Evolutionary conservation across 306 rosid species (phyloP), one percentile per base, ranked within the genome.

Genomic region (Vachellia pachyceras): DNA sequence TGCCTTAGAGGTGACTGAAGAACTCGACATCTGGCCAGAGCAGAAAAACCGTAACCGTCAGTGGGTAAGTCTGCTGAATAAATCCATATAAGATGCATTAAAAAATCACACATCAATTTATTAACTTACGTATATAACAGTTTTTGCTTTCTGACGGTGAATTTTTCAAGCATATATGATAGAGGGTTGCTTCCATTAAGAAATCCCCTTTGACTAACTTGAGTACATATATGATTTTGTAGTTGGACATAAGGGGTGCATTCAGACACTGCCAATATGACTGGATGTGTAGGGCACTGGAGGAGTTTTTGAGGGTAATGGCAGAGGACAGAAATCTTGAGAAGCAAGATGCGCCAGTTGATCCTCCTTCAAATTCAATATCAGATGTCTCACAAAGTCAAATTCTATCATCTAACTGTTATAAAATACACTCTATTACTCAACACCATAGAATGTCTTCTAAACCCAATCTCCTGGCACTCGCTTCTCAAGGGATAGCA

Each of bases 11-110:
- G 98, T 94, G 77, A 94, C 91, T 8, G 91, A 90, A 84, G 94
- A 89, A 86, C 95, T 91, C 8, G 94, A 90, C 7, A 37, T 18
- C 17, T 94, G 98, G 97, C 95, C 98, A 5, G 98, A 94, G 87
- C 84, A 88, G 82, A 85, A 79, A 61, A 89, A 89, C 77, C 94
- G 85, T 22, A 83, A 78, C 40, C 92, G 98, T 73, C 89, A 71
- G 83, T 94, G 98, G 98, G 98, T 94, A 25, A 75, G 81, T 83
- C 47, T 63, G 42, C 69, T 37, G 10, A 76, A 44, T 8, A 46
- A 83, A 41, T 63, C 9, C 73, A 20, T n/a, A 11, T 6, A 68
- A 40, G 17, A 40, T 40, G 3, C 40, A n/a, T 52, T 69, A 66
- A 47, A 47, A 1, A 7, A 40, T 63, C 41, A 33, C 25, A 29